phyloP scores from a whole-genome alignment of 192 early-diverging fungal species.

The Borealophlyctis nickersoniae region DNA sequence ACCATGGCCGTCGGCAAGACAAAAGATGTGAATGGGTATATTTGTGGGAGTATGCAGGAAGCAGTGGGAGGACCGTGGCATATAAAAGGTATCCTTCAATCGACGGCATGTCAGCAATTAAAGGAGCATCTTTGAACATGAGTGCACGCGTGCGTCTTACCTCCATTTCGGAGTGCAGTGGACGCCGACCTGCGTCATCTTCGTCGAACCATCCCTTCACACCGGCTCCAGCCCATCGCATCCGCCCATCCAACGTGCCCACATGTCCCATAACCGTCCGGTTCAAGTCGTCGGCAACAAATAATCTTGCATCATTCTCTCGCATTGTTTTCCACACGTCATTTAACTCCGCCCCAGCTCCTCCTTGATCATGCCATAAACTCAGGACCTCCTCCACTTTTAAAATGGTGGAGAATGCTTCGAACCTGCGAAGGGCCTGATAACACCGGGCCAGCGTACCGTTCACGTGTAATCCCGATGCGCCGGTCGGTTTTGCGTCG shows the following conservation, averaged over 20 bases:
- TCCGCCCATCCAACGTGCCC: neutral
- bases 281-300: neutral
- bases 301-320: neutral
- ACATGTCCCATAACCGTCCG: neutral
- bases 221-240: constrained; percentile 12
- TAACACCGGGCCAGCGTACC: neutral
- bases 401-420: neutral
- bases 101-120: neutral
- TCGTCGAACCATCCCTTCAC: constrained; percentile 9
- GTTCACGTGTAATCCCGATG: neutral
- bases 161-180: constrained; percentile 10
- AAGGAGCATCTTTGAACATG: constrained; percentile 4
- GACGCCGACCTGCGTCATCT: neutral
- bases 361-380: neutral
- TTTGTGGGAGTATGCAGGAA: neutral
- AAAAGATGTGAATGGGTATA: constrained; percentile 15
- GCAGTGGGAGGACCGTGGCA: neutral
- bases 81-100: constrained; percentile 18
- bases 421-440: neutral
- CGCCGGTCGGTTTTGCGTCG: too few species aligned
- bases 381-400: neutral
- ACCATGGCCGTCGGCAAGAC: constrained; percentile 28
- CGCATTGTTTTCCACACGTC: neutral
- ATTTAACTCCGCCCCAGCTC: neutral
- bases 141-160: constrained; percentile 3